Conservation (phyloP, 75 land plant species). For the Ceratopteris richardii region DNA sequence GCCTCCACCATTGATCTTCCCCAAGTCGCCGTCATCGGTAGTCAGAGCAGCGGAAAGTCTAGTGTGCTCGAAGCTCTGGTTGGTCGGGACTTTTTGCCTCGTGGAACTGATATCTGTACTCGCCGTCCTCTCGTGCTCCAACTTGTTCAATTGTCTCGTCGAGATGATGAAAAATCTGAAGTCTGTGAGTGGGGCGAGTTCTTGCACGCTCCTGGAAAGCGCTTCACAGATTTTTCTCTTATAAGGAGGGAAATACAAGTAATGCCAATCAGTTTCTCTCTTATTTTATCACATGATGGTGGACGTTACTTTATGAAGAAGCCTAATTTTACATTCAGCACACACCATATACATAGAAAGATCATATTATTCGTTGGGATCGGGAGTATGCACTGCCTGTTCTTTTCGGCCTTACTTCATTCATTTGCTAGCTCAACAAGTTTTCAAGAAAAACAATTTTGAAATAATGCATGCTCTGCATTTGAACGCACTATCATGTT, state of each 20-base stretch:
- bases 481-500: too few species aligned
- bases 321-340: too few species aligned
- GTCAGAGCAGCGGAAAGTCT: conserved; percentile 95
- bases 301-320: too few species aligned
- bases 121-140: conserved; percentile 78
- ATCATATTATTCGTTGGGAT: too few species aligned
- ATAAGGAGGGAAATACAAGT: conserved; percentile 86
- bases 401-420: too few species aligned
- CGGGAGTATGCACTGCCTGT: too few species aligned
- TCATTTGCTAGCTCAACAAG: too few species aligned
- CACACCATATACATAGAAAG: too few species aligned
- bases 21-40: conserved; percentile 84
- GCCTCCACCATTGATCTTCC: conserved; percentile 73
- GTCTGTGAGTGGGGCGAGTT: conserved; percentile 76
- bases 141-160: conserved; percentile 42
- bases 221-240: conserved; percentile 56
- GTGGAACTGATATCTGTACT: conserved; percentile 78
- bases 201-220: conserved; percentile 56
- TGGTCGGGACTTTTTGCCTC: conserved; percentile 72
- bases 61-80: conserved; percentile 89
- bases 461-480: too few species aligned
- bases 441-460: too few species aligned
- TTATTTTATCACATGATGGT: too few species aligned
- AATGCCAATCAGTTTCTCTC: not conserved
- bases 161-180: conserved; percentile 25